Base-by-base conservation (phyloP, 805 yeast genomes). In the Candida rishiriensis region DNA sequence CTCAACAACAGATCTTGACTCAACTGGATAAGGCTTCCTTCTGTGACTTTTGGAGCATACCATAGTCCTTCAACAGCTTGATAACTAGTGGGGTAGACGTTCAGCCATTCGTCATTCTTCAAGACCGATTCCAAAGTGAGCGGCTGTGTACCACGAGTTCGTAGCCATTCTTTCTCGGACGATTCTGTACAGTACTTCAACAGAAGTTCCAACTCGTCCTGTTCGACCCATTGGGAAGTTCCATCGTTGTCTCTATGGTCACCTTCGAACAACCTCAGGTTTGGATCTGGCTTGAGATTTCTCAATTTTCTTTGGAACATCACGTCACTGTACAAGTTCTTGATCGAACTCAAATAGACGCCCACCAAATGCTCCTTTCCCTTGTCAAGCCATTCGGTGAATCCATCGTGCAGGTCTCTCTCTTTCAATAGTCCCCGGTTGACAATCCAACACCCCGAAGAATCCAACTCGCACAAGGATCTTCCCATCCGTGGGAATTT, bases 391-490 rank as follows among this genome's bases (percentile, higher is more conserved):
- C 11, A 29, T 3, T 43, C 49, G 3, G 33, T n/a, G 13, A 48
- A 26, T 16, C 74, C 81, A 2, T 64, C 43, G 45, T 84, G 89
- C 5, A 78, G 50, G 41, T 74, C 66, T 29, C 80, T 56, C 44
- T 72, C 73, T 3, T 52, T 54, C 10, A 82, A 38, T 0, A 64
- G 65, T 1, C 54, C 42, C 18, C 89, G 63, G 57, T 90, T 89
- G 9, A 64, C 29, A 11, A 91, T 83, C 60, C 73, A 65, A n/a
- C 67, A 71, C 0, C 88, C 81, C 6, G 70, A 53, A 1, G 83
- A 65, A 60, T 91, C 97, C 12, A 89, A 56, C 58, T 91, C 98
- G 5, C 88, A 57, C 10, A 81, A 64, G 4, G 83, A 71, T 46
- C 78, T 69, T 0, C 89, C 85, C 42, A 80, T 75, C 46, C 95